These are phyloP conservation scores for Didymella lethalis DNA, from an alignment of 2,329 filamentous ascomycete species.

Conservation along the genomic window DNA sequence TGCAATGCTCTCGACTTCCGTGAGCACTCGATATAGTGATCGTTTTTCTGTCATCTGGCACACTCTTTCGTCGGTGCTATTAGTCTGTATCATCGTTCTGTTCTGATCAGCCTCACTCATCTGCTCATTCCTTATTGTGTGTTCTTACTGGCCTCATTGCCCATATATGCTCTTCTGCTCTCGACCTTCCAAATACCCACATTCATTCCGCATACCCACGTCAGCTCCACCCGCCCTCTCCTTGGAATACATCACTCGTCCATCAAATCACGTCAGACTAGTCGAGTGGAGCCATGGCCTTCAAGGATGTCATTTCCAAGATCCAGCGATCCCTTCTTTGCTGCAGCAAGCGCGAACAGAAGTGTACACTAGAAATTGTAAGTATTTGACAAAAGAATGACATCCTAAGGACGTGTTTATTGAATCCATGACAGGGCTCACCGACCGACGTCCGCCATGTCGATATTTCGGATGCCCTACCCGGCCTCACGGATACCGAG, in stretches of 20 bases:
- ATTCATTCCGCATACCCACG: conserved; percentile 7
- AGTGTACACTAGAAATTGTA: conserved; percentile 36
- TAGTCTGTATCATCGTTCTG: conserved; percentile 12
- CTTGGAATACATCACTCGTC: not conserved
- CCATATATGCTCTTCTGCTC: conserved; percentile 25
- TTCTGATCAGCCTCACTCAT: conserved; percentile 1
- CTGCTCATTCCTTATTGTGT: conserved; percentile 11
- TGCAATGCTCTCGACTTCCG: conserved; percentile 12
- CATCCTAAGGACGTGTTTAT: not conserved
- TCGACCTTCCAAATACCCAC: conserved; percentile 18
- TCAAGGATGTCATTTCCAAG: conserved; percentile 34
- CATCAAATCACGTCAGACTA: conserved; percentile 5
- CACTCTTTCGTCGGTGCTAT: conserved; percentile 12
- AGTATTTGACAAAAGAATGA: not conserved
- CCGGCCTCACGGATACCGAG: conserved; percentile 42
- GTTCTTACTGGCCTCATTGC: conserved; percentile 17
- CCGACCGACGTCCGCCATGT: conserved; percentile 44
- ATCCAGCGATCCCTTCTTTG: conserved; percentile 38
- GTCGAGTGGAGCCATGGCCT: conserved; percentile 28
- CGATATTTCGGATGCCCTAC: conserved; percentile 38
- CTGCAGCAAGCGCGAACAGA: conserved; percentile 32
- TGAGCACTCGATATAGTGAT: conserved; percentile 15
- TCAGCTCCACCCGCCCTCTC: not conserved
- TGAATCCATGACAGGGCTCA: conserved; percentile 31
- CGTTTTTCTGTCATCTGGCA: conserved; percentile 8